Conservation (phyloP, 179 eudicot species). For the Camellia oleifera region DNA sequence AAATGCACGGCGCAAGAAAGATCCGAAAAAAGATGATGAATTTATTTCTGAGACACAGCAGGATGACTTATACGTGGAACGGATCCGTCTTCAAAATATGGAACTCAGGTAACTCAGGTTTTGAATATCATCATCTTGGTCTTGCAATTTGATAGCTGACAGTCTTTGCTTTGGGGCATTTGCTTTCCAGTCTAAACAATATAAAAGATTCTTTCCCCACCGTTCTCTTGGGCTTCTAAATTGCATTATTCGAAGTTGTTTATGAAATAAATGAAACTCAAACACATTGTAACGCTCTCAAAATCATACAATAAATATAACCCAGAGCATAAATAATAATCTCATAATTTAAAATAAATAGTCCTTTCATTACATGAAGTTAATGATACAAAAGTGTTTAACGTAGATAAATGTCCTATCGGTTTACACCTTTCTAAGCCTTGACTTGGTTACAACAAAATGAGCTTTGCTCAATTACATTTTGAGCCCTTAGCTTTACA, state of each 20-base stretch:
- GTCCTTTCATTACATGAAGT: too few relatives aligned
- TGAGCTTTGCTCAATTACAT: too few relatives aligned
- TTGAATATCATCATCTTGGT: neutral
- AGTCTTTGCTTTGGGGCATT: neutral
- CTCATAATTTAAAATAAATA: too few relatives aligned
- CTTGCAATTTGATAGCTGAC: constrained; percentile 10
- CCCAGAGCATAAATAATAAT: too few relatives aligned
- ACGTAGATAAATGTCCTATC: too few relatives aligned
- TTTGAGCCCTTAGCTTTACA: too few relatives aligned
- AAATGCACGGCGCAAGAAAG: too few relatives aligned
- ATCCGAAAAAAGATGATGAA: constrained; percentile 36
- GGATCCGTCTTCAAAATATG: constrained; percentile 83
- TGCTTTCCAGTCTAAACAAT: neutral
- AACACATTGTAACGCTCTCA: too few relatives aligned
- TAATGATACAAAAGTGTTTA: too few relatives aligned
- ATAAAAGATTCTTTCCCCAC: neutral
- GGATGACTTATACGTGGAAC: constrained; percentile 62
- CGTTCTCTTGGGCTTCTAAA: neutral
- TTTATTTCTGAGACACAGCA: constrained; percentile 36
- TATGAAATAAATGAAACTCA: neutral
- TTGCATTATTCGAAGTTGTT: neutral
- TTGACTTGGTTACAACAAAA: too few relatives aligned
- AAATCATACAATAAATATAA: too few relatives aligned
- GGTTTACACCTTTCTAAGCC: too few relatives aligned
- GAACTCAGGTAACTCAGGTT: constrained; percentile 49